These are phyloP conservation scores for Monosporascus sp. DNA, from an alignment of 2,329 filamentous ascomycete species.

Conservation along the genomic window DNA sequence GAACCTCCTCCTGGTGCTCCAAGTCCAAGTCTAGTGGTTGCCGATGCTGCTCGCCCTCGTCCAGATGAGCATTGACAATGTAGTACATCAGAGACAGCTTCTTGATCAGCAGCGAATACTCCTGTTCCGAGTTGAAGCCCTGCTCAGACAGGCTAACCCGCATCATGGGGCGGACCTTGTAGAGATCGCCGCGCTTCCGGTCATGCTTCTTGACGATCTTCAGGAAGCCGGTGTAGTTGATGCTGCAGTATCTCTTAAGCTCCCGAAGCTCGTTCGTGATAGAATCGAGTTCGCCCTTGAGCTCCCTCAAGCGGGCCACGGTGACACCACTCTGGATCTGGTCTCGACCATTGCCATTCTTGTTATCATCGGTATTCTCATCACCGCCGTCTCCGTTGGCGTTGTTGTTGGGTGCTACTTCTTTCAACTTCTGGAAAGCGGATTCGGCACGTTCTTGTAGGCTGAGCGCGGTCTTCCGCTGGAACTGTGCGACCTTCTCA, in stretches of 20 bases:
- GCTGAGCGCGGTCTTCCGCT: constrained; percentile 65
- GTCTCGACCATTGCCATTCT: not conserved
- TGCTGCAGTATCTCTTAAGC: constrained; percentile 88
- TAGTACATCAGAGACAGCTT: constrained; percentile 94
- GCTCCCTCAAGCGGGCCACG: constrained; percentile 56
- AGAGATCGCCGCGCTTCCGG: constrained; percentile 78
- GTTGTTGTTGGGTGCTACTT: constrained; percentile 67
- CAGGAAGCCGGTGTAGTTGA: constrained; percentile 96
- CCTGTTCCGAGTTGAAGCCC: constrained; percentile 87
- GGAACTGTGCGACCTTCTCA: constrained; percentile 90
- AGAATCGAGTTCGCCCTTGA: constrained; percentile 73
- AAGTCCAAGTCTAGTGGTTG: constrained; percentile 43
- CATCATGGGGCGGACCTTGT: constrained; percentile 86
- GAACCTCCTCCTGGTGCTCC: constrained; percentile 49
- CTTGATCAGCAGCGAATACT: constrained; percentile 84
- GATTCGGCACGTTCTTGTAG: constrained; percentile 50
- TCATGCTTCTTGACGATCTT: constrained; percentile 99
- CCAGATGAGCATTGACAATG: constrained; percentile 79
- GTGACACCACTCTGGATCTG: constrained; percentile 43
- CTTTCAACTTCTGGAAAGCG: constrained; percentile 66
- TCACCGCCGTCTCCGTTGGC: constrained; percentile 26
- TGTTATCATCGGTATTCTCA: not conserved
- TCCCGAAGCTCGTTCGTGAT: constrained; percentile 90
- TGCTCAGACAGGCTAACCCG: constrained; percentile 82
- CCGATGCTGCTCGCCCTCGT: constrained; percentile 42